phyloP scores from a whole-genome alignment of 495 filamentous ascomycete genomes.

The Clavariopsis aquatica region DNA sequence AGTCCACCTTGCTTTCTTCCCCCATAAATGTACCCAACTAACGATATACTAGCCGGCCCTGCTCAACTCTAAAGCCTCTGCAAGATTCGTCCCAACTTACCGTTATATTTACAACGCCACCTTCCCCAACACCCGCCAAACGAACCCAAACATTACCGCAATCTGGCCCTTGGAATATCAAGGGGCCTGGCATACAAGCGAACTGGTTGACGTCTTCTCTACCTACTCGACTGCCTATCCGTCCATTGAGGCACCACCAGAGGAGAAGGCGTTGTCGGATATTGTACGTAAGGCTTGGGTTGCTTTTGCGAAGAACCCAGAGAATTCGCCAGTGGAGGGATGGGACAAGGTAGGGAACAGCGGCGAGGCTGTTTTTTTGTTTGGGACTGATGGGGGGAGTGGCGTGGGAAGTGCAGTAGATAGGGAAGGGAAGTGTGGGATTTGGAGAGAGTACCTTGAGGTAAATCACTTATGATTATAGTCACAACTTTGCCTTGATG shows the following conservation, averaged over 20 bases:
- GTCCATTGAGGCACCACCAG: conserved; percentile 23
- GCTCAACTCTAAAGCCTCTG: conserved; percentile 4
- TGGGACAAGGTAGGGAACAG: background rate
- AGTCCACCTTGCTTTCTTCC: background rate
- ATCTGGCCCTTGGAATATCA: background rate
- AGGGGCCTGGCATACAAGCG: conserved; percentile 42
- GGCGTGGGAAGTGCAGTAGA: background rate
- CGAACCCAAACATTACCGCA: background rate
- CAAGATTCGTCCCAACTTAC: conserved; percentile 6
- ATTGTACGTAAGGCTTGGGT: conserved; percentile 43
- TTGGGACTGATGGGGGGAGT: background rate
- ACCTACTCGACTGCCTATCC: conserved; percentile 30
- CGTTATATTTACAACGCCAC: conserved; percentile 40
- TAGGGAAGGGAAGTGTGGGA: background rate
- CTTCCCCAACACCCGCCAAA: conserved; percentile 41
- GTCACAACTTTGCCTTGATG: too few species aligned
- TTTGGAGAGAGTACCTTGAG: conserved; percentile 8
- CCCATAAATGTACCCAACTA: background rate
- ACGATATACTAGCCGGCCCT: background rate
- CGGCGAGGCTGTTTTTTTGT: background rate
- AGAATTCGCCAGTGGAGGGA: background rate
- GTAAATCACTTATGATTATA: conserved; percentile 8
- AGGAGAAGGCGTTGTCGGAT: conserved; percentile 35
- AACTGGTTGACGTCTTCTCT: conserved; percentile 44
- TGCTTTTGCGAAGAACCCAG: conserved; percentile 44